These are phyloP conservation scores for Pisolithus microcarpus DNA, from an alignment of 768 basidiomycete genomes.

Conservation along the genomic window DNA sequence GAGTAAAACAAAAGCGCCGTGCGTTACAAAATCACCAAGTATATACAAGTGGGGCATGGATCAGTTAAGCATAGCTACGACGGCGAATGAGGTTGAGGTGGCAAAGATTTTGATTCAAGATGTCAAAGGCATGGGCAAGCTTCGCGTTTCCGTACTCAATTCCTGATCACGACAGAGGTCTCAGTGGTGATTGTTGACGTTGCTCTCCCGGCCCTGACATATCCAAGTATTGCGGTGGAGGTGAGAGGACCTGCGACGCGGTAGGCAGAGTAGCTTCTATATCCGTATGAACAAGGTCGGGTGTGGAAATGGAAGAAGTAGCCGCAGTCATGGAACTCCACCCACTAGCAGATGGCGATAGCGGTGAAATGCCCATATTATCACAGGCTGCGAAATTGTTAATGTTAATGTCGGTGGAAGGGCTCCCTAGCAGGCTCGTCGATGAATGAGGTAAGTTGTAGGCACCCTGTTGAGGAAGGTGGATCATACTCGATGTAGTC, in stretches of 20 bases:
- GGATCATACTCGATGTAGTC: no score
- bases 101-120: no score
- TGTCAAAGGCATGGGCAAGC: background rate
- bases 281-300: slow-evolving; percentile 65
- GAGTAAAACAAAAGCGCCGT: no score
- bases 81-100: no score
- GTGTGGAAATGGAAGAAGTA: slow-evolving; percentile 29
- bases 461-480: no score
- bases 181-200: background rate
- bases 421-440: slow-evolving; percentile 28
- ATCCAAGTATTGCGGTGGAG: slow-evolving; percentile 69
- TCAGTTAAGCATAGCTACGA: no score
- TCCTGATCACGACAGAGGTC: slow-evolving; percentile 7
- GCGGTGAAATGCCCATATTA: slow-evolving; percentile 12
- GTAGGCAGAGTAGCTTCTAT: slow-evolving; percentile 46
- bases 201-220: slow-evolving; percentile 25
- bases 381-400: slow-evolving; percentile 8
- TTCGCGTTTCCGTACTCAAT: slow-evolving; percentile 3
- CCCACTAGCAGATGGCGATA: slow-evolving; percentile 36
- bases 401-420: slow-evolving; percentile 20
- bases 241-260: slow-evolving; percentile 53
- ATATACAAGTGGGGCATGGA: no score
- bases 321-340: slow-evolving; percentile 52
- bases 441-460: background rate
- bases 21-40: no score